A percentile compares a stretch with the other conserved stretches of the same genome.
Conservation (phyloP, 2,329 filamentous ascomycete species). For the Emydomyces testavorans region DNA sequence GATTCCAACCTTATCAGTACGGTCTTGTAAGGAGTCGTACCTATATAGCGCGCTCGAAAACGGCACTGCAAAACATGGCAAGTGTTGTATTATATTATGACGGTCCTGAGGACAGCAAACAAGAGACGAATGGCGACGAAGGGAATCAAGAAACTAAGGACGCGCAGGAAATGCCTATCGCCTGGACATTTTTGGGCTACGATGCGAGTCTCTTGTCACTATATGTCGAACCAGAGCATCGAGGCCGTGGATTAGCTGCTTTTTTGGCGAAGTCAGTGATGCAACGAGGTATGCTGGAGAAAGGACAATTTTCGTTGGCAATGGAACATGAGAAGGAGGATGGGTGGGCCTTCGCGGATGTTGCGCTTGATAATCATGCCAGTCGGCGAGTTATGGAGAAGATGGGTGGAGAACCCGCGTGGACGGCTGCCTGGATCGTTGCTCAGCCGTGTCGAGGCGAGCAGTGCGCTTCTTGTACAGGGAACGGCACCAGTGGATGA, state of each 20-base stretch:
- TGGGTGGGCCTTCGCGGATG: conserved; percentile 32
- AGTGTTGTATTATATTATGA: conserved; percentile 28
- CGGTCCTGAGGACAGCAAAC: background rate
- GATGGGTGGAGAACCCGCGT: conserved; percentile 28
- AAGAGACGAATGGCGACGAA: background rate
- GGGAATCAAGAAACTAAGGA: background rate
- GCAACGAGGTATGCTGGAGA: conserved; percentile 20
- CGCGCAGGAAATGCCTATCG: conserved; percentile 26
- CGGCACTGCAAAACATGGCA: conserved; percentile 24
- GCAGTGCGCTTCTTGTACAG: background rate
- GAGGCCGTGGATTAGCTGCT: conserved; percentile 28
- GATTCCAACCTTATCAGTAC: conserved; percentile 25
- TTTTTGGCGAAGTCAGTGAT: conserved; percentile 27
- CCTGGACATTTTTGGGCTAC: conserved; percentile 32
- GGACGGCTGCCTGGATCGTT: conserved; percentile 31
- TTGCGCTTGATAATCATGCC: conserved; percentile 25
- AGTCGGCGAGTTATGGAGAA: conserved; percentile 38
- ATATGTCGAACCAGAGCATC: conserved; percentile 35
- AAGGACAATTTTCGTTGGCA: conserved; percentile 17
- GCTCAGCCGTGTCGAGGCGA: conserved; percentile 21
- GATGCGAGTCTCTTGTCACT: conserved; percentile 31
- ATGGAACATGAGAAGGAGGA: conserved; percentile 14
- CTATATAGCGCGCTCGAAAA: conserved; percentile 28
- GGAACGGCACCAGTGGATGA: background rate
- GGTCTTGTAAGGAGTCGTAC: conserved; percentile 32